Base-by-base conservation (phyloP, 345 rosid species). In the Litchi chinensis region DNA sequence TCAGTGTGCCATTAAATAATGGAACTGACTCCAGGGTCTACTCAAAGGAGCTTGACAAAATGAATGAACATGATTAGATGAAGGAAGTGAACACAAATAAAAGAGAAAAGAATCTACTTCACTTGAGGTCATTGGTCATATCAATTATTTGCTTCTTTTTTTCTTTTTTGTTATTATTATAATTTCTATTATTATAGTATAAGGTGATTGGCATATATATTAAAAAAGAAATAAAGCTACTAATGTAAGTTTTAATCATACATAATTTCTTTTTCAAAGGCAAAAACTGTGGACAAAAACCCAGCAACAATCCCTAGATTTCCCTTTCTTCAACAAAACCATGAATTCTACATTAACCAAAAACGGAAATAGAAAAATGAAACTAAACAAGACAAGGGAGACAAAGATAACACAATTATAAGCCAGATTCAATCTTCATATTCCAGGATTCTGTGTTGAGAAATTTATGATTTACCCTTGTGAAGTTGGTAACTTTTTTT, bases 51-150 rank as follows among this genome's bases (percentile, higher is more conserved):
- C 21, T 81, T 76, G 77, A 66, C 66, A 65, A 11, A 66, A 56
- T 62, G 62, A 52, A 54, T 65, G 43, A 46, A 6, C 9, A 68
- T 73, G 70, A 72, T 60, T 65, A 68, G 64, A 52, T 48, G 57
- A 46, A 73, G 24, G 65, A 39, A 62, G 65, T 24, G 21, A 26
- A 71, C 46, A 41, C 10, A 68, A 46, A 32, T 32, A 32, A 46
- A 46, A 73, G 80, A 63, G 43, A 80, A 73, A 66, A 65, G 80
- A 80, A 71, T 80, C 81, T 19, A 70, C 81, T 50, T 77, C 52
- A 76, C 19, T 26, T 78, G 64, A 73, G 73, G 56, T 68, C 40
- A 68, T 77, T 54, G 74, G 72, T 44, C 63, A 63, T 57, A 12
- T 73, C 72, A 64, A 24, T 65, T 28, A n/a, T n/a, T 37, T 46